A percentile compares a stretch with the other conserved stretches of the same genome.
Evolutionary conservation across 1,139 yeast genomes (phyloP).

Genomic region (Pichia sp.): DNA sequence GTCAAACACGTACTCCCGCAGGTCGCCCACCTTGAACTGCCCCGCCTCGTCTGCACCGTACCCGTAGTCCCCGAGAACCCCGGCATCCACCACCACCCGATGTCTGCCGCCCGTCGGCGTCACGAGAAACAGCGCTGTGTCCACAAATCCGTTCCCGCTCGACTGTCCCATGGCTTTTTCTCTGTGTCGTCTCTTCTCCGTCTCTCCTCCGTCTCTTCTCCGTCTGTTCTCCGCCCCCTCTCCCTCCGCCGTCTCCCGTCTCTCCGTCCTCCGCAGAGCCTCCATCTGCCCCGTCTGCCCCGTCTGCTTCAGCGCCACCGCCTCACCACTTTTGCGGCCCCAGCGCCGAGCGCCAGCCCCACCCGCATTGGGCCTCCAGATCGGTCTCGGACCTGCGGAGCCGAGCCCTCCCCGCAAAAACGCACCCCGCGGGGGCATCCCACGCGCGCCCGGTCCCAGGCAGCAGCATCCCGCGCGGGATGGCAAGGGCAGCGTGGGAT

Average conservation of each 20-base stretch:
- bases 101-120: not conserved
- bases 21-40: constrained; percentile 23
- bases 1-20: constrained; percentile 24
- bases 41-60: constrained; percentile 1
- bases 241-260: too few species aligned
- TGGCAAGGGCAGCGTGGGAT: not conserved
- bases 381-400: too few species aligned
- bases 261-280: not conserved
- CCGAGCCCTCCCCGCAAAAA: too few species aligned
- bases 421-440: too few species aligned
- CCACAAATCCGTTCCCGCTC: not conserved
- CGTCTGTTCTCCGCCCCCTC: too few species aligned
- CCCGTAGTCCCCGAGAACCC: not conserved
- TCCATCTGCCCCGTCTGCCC: too few species aligned
- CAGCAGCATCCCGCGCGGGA: not conserved
- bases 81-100: not conserved
- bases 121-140: not conserved
- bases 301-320: too few species aligned
- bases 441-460: too few species aligned
- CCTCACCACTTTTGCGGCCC: too few species aligned
- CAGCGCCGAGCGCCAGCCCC: too few species aligned
- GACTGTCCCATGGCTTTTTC: not conserved
- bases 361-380: too few species aligned
- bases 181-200: not conserved
- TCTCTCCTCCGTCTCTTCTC: not conserved